Percentiles rank a stretch among this genome's conserved stretches.
Evolutionary conservation across 2,329 filamentous ascomycete genomes (phyloP).

Genomic region (Ceratocystis papillata): DNA sequence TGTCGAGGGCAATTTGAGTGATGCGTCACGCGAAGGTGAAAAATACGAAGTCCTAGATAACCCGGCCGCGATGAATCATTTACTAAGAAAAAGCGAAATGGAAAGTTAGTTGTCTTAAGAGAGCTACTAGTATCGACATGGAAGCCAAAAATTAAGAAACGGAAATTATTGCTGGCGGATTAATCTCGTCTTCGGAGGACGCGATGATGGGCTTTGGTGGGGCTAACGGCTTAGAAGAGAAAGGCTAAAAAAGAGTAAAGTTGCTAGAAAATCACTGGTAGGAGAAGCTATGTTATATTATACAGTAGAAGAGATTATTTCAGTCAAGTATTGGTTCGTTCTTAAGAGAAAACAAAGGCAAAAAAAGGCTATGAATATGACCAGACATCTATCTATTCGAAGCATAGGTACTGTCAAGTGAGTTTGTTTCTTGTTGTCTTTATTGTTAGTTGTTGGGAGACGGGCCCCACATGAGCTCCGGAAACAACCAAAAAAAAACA

Average conservation of each 20-base stretch:
- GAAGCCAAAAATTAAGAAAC: not conserved
- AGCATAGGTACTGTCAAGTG: too few species aligned
- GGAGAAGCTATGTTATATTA: too few species aligned
- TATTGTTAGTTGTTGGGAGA: not conserved
- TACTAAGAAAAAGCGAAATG: not conserved
- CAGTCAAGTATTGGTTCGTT: too few species aligned
- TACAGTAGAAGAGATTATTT: too few species aligned
- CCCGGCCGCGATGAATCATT: not conserved
- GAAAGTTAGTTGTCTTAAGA: not conserved
- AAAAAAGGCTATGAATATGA: too few species aligned
- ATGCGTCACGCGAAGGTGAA: not conserved
- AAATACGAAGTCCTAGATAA: not conserved
- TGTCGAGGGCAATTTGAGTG: not conserved
- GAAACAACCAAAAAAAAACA: not conserved
- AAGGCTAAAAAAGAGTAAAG: not conserved
- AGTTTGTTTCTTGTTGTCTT: not conserved
- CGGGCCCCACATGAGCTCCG: not conserved
- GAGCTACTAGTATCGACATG: not conserved
- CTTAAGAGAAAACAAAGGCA: too few species aligned
- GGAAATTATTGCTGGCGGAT: conserved; percentile 4
- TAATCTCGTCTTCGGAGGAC: not conserved
- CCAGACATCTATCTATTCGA: too few species aligned
- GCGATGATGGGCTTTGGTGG: conserved; percentile 3
- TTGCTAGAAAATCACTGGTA: too few species aligned
- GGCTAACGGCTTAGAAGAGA: not conserved